phyloP scores from a whole-genome alignment of 116 monocot genomes.

The Cymodocea nodosa region DNA sequence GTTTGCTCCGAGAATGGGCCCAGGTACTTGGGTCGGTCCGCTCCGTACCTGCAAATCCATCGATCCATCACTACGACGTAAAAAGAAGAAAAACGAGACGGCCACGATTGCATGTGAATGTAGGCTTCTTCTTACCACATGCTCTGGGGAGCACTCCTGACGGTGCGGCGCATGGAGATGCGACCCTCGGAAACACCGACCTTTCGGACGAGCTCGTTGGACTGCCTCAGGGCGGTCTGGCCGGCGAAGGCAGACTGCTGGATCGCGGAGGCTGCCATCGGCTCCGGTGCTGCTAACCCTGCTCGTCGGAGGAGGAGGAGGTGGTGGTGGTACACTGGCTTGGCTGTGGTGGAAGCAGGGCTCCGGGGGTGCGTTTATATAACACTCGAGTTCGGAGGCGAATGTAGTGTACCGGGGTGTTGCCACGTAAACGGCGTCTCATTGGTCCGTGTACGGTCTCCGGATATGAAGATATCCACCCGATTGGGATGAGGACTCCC shows the following conservation, averaged over 20 bases:
- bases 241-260: constrained; percentile 49
- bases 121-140: constrained; percentile 30
- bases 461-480: constrained; percentile 7
- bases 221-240: constrained; percentile 35
- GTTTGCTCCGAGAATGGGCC: constrained; percentile 71
- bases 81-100: too few relatives aligned
- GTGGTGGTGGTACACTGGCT: background rate
- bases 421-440: constrained; percentile 19
- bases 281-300: background rate
- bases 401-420: constrained; percentile 16
- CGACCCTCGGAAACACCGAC: constrained; percentile 46
- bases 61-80: too few relatives aligned
- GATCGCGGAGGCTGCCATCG: constrained; percentile 60
- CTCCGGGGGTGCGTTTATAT: constrained; percentile 2
- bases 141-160: constrained; percentile 50
- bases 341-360: too few relatives aligned
- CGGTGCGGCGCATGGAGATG: constrained; percentile 78
- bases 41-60: constrained; percentile 34
- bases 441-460: constrained; percentile 19
- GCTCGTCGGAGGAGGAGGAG: background rate
- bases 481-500: constrained; percentile 4
- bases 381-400: background rate
- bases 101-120: too few relatives aligned
- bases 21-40: constrained; percentile 54
- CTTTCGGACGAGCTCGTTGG: constrained; percentile 49